Evolutionary conservation across 139 green algal species (phyloP).

Genomic region (Gonium pectorale): DNA sequence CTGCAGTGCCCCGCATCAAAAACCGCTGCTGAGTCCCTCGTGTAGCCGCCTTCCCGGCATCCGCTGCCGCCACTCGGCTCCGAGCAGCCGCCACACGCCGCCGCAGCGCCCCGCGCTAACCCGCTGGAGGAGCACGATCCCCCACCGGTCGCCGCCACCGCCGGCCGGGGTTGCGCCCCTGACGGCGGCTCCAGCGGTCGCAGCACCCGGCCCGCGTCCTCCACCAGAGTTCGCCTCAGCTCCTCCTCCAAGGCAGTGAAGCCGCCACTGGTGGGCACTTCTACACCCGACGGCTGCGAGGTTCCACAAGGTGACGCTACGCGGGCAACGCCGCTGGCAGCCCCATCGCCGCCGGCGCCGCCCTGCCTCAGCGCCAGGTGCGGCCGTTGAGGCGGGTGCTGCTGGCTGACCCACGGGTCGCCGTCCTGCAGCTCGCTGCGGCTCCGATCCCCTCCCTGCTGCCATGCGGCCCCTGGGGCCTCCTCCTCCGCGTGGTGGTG

Average conservation of each 20-base stretch:
- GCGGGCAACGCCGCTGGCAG: too few species aligned
- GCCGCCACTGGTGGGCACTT: constrained; percentile 23
- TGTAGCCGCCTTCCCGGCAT: too few species aligned
- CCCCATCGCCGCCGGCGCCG: background rate
- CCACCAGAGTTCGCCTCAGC: background rate
- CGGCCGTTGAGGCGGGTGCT: background rate
- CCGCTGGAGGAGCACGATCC: too few species aligned
- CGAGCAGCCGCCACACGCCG: too few species aligned
- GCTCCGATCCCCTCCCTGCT: background rate
- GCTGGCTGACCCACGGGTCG: background rate
- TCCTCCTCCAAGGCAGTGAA: background rate
- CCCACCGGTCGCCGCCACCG: too few species aligned
- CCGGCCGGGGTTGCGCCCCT: constrained; percentile 19
- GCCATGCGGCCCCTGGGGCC: background rate
- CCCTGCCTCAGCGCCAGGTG: constrained; percentile 12
- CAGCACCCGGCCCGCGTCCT: background rate
- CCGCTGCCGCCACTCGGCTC: too few species aligned
- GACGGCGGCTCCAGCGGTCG: constrained; percentile 19
- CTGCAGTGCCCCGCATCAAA: too few species aligned
- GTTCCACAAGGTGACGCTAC: background rate
- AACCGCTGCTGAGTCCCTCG: too few species aligned
- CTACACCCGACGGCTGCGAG: background rate
- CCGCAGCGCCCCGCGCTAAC: too few species aligned
- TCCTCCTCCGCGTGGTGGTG: constrained; percentile 15
- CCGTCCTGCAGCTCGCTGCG: background rate